Percentiles rank a stretch among this genome's conserved stretches.
phyloP scores from a whole-genome alignment of 1,284 basidiomycete species.

The Xerocomus amazonicus region DNA sequence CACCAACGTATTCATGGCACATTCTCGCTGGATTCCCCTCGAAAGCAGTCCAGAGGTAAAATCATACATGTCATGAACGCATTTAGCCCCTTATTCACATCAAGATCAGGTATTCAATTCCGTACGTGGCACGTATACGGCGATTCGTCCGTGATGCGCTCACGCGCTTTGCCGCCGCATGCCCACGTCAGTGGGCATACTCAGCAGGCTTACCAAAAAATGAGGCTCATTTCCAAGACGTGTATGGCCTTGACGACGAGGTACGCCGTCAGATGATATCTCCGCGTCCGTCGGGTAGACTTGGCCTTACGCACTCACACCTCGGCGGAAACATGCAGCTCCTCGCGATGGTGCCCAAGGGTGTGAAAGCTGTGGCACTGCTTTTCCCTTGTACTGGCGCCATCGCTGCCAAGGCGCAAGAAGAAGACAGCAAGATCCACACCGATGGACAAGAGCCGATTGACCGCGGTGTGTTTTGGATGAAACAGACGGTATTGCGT shows the following conservation, averaged over 20 bases:
- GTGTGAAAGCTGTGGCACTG: constrained; percentile 77
- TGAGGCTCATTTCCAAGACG: constrained; percentile 68
- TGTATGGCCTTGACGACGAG: constrained; percentile 79
- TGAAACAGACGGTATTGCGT: constrained; percentile 67
- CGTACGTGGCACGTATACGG: constrained; percentile 32
- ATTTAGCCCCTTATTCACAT: constrained; percentile 7
- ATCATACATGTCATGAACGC: constrained; percentile 8
- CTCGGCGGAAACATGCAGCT: constrained; percentile 41
- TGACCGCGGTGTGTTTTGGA: constrained; percentile 65
- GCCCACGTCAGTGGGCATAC: constrained; percentile 61
- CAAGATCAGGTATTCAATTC: constrained; percentile 49
- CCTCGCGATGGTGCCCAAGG: constrained; percentile 62
- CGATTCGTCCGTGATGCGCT: neutral
- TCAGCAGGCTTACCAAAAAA: constrained; percentile 65
- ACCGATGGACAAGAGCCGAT: constrained; percentile 49
- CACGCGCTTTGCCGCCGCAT: neutral
- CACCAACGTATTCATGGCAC: constrained; percentile 15
- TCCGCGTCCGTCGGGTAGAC: neutral
- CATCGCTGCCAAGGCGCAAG: constrained; percentile 48
- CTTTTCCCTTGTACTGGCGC: constrained; percentile 71
- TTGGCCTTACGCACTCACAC: neutral
- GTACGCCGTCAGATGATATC: constrained; percentile 33
- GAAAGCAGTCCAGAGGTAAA: constrained; percentile 73
- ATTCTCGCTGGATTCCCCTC: constrained; percentile 63
- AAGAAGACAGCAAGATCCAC: constrained; percentile 54